phyloP scores from a whole-genome alignment of 129 eudicot species.

The Daucus carota region DH1_v3.0 NC_030383.2:46896001-46896500 shows the following conservation, averaged over 20 bases:
- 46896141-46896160: neutral
- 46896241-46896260: neutral
- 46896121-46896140: neutral
- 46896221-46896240: neutral
- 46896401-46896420: too few relatives aligned
- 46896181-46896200: neutral
- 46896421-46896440: too few relatives aligned
- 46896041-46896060: too few relatives aligned
- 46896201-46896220: neutral
- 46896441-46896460: too few relatives aligned
- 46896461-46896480: too few relatives aligned
- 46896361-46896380: too few relatives aligned
- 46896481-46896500: too few relatives aligned
- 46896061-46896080: too few relatives aligned
- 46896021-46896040: too few relatives aligned
- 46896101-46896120: neutral
- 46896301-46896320: neutral
- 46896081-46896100: neutral
- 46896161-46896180: slow-evolving; percentile 5
- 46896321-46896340: neutral
- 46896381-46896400: too few relatives aligned
- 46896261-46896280: neutral
- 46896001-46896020: too few relatives aligned
- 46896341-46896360: too few relatives aligned
- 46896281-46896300: neutral